A percentile compares a stretch with the other conserved stretches of the same genome.
Evolutionary conservation across 805 yeast species (phyloP).

Genomic region (Metschnikowia baotianmanensis): DNA sequence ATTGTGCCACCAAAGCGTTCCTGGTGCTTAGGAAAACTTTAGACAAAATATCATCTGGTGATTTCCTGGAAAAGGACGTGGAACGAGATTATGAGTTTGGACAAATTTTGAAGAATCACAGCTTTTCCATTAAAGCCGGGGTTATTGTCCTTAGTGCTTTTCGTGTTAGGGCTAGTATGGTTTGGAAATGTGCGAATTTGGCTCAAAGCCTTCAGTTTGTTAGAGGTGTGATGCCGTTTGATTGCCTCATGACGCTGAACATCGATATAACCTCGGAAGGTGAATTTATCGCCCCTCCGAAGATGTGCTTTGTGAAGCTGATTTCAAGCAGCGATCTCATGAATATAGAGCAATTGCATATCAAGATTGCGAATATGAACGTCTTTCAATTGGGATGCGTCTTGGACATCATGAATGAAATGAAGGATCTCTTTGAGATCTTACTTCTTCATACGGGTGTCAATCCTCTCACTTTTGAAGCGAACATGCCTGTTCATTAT

Average conservation of each 20-base stretch:
- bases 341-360: constrained; percentile 19
- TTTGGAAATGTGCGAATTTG: constrained; percentile 26
- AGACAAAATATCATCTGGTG: constrained; percentile 13
- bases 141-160: constrained; percentile 35
- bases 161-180: constrained; percentile 30
- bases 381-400: constrained; percentile 30
- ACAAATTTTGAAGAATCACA: constrained; percentile 2
- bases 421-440: constrained; percentile 26
- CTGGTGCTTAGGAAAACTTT: constrained; percentile 14
- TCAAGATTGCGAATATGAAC: constrained; percentile 11
- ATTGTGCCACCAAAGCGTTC: constrained; percentile 14
- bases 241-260: constrained; percentile 27
- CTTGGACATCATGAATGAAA: constrained; percentile 22
- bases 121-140: constrained; percentile 15
- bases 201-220: constrained; percentile 23
- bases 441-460: constrained; percentile 19
- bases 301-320: constrained; percentile 17
- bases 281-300: constrained; percentile 6
- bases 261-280: background rate
- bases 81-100: constrained; percentile 9
- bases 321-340: constrained; percentile 25
- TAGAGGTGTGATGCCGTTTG: constrained; percentile 34
- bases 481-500: constrained; percentile 3
- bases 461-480: background rate
- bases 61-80: constrained; percentile 5